Base-by-base conservation (phyloP, 1,139 yeast species). In the Nakaseomyces nivariensis region DNA sequence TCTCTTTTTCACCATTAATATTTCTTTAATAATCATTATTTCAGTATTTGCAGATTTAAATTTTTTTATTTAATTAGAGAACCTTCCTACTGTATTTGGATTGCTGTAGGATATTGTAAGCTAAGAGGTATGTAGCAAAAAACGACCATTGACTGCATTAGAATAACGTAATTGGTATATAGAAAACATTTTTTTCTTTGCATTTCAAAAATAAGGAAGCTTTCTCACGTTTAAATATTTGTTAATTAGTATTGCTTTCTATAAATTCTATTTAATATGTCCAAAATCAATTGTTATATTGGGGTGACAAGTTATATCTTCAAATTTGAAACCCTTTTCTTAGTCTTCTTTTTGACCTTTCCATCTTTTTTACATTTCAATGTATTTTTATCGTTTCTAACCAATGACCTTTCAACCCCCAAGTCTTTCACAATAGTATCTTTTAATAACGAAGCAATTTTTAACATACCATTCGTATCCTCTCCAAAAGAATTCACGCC, bases 401-500 rank as follows among this genome's bases (percentile, higher is more conserved):
- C 2, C 10, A 29, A 8, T 2, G 29, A 32, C 3, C 37, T 24
- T n/a, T 37, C 26, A 17, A 13, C 32, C 10, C 27, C 40, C 36
- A 38, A 29, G 26, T 58, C 61, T 5, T 51, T 44, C 13, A 48
- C 42, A 4, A 59, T 52, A 17, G 54, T 27, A 36, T 54, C 56
- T 38, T 51, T 53, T 13, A 61, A 43, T 38, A 52, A 48, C 24
- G 50, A 43, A 37, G 56, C 53, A 26, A 61, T 50, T 45, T 61
- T 59, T 24, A 53, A 51, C 27, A 52, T 51, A 38, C 57, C 60
- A 13, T 49, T 49, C 3, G 45, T 36, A 27, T 44, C 54, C 8
- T 45, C 42, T 25, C 63, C 63, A 46, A 59, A 58, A 5, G 62
- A 57, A 13, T 49, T 44, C 3, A 52, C 47, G 7, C 59, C 52